These are phyloP conservation scores for Oryza longistaminata DNA, from an alignment of 176 grass and related monocot species.

Conservation along the genomic window DNA sequence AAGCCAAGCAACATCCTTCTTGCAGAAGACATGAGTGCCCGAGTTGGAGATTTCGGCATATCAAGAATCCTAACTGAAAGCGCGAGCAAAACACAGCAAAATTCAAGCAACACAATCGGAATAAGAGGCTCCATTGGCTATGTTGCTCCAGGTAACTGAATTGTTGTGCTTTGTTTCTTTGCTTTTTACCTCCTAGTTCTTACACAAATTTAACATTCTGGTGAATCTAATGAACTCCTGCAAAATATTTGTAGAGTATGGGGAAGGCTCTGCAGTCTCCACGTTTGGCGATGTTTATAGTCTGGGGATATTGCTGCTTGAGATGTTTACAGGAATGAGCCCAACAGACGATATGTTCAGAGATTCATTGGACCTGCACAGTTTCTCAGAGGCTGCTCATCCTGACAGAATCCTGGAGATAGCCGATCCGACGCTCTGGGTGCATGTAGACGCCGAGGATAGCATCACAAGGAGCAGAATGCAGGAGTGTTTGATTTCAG, in stretches of 20 bases:
- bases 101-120: constrained; percentile 18
- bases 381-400: not conserved
- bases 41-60: constrained; percentile 53
- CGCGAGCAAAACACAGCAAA: not conserved
- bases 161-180: not conserved
- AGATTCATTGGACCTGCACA: constrained; percentile 10
- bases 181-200: not conserved
- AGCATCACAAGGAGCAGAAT: not conserved
- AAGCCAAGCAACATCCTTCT: constrained; percentile 68
- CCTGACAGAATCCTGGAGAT: not conserved
- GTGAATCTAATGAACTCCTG: not conserved
- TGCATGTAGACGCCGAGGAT: not conserved
- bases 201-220: not conserved
- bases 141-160: constrained; percentile 49
- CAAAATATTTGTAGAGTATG: constrained; percentile 36
- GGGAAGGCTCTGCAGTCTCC: not conserved
- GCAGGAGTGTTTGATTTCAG: not conserved
- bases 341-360: constrained; percentile 26
- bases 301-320: constrained; percentile 25
- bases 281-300: constrained; percentile 28
- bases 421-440: not conserved
- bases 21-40: constrained; percentile 51
- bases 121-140: constrained; percentile 52
- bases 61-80: constrained; percentile 40
- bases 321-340: constrained; percentile 41